Base-by-base conservation (phyloP, 352 stramenopile genomes). In the Hyaloperonospora arabidopsidis region DNA sequence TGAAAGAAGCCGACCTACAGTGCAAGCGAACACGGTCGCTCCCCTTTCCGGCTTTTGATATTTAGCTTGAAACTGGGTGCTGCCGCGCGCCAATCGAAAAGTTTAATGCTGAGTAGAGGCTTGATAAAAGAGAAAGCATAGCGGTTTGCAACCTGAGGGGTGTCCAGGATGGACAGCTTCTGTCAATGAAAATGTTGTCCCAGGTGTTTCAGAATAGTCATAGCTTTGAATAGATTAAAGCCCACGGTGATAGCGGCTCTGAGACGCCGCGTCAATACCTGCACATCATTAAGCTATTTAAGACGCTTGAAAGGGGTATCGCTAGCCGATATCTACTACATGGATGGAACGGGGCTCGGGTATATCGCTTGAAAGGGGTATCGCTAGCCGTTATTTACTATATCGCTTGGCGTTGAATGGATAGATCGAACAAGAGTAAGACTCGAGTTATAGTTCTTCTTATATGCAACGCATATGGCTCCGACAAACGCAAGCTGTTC, bases 381-480 rank as follows among this genome's bases (percentile, higher is more conserved):
- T 51, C 21, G 28, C 17, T n/a, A 23, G 6, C 2, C 14, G 15
- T 41, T 25, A 25, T n/a, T n/a, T n/a, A n/a, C n/a, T n/a, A n/a
- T n/a, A n/a, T n/a, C n/a, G n/a, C n/a, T n/a, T n/a, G n/a, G n/a
- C n/a, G n/a, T n/a, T n/a, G n/a, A 51, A 28, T 41, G 8, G 28
- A 40, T 40, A 25, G 13, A 28, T 41, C 35, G 35, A 41, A 18
- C 3, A 41, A 41, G 11, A 41, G 4, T 10, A 43, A 43, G 15
- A 52, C 28, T 29, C 18, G 17, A 13, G 17, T 52, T 17, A 44
- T 32, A 2, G n/a, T 45, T n/a, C 28, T 29, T 15, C 14, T 52
- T 13, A n/a, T 6, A 4, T 32, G 18, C 29, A 52, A 52, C 38
- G 28, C 46, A 13, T 25, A 52, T 52, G 46, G 29, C 2, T 52